Base-by-base conservation (phyloP, 208 protist species). In the Acanthamoeba lenticulata region DNA sequence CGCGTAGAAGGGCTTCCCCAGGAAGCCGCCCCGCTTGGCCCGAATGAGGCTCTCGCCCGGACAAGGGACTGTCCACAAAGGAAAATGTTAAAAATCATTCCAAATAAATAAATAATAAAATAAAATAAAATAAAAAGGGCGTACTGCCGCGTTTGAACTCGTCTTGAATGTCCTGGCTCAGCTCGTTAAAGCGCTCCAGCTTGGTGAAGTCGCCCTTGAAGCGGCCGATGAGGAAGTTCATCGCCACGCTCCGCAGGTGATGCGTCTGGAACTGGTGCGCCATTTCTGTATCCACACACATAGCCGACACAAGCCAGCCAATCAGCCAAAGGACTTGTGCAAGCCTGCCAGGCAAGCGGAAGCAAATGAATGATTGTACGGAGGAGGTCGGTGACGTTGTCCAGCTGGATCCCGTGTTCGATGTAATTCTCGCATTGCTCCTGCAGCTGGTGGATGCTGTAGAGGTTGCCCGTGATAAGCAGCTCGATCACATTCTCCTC, bases 361-460 rank as follows among this genome's bases (percentile, higher is more conserved):
- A n/a, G n/a, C n/a, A n/a, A n/a, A n/a, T n/a, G n/a, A n/a, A n/a
- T n/a, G n/a, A n/a, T n/a, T n/a, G 9, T 74, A 92, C 86, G 55
- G 9, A 92, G 57, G 29, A 92, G 86, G 29, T 92, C 32, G 34
- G 86, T 74, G 32, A 92, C 86, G 57, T 92, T 92, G 42, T 92
- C 86, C 17, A 92, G 29, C 21, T 74, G 86, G 15, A 92, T 92
- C 49, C 86, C 86, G 36, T 34, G 38, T 34, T 92, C 86, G 6
- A 92, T 72, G 57, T 55, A 92, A 52, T 72, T 92, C 36, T 92
- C 86, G 60, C 86, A 92, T 32, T 92, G 86, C 32, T 92, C 86
- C 86, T 92, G 86, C 17, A 92, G 57, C 34, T 92, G 86, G 17
- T 47, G 57, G 32, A 72, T 72, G 86, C 57, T 45, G 86, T 92